A percentile compares a stretch with the other conserved stretches of the same genome.
Evolutionary conservation across 768 basidiomycete genomes (phyloP).

Genomic region (Rhodosporidiobolus odoratus): DNA sequence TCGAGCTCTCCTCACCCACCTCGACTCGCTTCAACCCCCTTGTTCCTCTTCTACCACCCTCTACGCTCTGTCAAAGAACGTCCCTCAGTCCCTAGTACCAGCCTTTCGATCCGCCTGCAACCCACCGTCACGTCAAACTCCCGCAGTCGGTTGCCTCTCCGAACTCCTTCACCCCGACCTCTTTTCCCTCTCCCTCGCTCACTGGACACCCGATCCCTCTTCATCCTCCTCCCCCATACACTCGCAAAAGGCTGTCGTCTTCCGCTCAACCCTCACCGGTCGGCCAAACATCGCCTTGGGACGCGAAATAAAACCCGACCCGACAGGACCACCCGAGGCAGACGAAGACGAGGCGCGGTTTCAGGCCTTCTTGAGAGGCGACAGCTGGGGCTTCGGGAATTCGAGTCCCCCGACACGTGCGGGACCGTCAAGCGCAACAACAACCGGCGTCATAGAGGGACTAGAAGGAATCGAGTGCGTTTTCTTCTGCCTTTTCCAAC

Average conservation of each 20-base stretch:
- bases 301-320: constrained; percentile 21
- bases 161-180: constrained; percentile 21
- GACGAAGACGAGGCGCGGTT: constrained; percentile 11
- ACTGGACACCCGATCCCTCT: background rate
- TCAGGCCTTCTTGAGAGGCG: constrained; percentile 30
- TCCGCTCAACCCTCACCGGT: constrained; percentile 21
- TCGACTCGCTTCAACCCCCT: background rate
- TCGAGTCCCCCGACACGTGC: background rate
- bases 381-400: constrained; percentile 33
- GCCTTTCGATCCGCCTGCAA: background rate
- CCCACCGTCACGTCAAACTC: background rate
- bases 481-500: too few relatives aligned
- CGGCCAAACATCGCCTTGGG: constrained; percentile 28
- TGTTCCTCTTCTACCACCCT: background rate
- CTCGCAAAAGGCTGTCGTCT: background rate
- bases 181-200: constrained; percentile 16
- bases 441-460: background rate
- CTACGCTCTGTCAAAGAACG: constrained; percentile 32
- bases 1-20: background rate
- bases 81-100: constrained; percentile 18
- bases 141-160: constrained; percentile 16
- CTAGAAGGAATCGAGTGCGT: constrained; percentile 16
- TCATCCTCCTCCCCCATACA: background rate
- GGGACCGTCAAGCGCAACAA: background rate
- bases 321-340: background rate